These are phyloP conservation scores for Triticum monococcum DNA, from an alignment of 176 grass and related monocot genomes.

Conservation along the genomic window DNA sequence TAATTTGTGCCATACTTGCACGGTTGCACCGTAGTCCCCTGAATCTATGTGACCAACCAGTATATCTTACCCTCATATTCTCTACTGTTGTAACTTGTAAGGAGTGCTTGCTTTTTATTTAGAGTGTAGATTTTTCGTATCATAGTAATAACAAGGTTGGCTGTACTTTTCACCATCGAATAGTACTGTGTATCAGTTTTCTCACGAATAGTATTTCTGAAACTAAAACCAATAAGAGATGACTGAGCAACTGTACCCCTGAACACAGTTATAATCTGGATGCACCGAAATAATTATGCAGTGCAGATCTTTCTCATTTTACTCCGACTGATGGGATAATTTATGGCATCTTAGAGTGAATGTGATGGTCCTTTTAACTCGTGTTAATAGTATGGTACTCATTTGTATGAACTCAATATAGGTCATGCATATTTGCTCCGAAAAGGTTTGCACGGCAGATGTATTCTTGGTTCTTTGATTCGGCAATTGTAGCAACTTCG, in stretches of 20 bases:
- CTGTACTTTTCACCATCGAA: neutral
- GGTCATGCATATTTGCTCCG: neutral
- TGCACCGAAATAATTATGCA: neutral
- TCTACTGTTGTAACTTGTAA: neutral
- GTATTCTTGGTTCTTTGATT: neutral
- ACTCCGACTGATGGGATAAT: neutral
- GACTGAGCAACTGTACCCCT: neutral
- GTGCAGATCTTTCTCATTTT: neutral
- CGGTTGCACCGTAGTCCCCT: neutral
- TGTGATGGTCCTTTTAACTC: neutral
- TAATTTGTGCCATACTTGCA: neutral
- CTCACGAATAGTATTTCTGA: neutral
- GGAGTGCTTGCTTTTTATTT: neutral
- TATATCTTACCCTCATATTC: neutral
- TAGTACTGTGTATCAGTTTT: neutral
- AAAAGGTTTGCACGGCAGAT: neutral
- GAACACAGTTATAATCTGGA: neutral
- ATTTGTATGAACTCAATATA: neutral
- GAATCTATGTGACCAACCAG: neutral
- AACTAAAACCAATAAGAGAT: neutral
- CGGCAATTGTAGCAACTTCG: neutral
- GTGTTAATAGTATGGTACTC: neutral
- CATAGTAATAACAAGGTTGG: neutral
- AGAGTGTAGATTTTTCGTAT: neutral
- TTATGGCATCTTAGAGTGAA: neutral